A percentile compares a stretch with the other conserved stretches of the same genome.
phyloP scores from a whole-genome alignment of 2,329 filamentous ascomycete genomes.

The Colletotrichum agaves region DNA sequence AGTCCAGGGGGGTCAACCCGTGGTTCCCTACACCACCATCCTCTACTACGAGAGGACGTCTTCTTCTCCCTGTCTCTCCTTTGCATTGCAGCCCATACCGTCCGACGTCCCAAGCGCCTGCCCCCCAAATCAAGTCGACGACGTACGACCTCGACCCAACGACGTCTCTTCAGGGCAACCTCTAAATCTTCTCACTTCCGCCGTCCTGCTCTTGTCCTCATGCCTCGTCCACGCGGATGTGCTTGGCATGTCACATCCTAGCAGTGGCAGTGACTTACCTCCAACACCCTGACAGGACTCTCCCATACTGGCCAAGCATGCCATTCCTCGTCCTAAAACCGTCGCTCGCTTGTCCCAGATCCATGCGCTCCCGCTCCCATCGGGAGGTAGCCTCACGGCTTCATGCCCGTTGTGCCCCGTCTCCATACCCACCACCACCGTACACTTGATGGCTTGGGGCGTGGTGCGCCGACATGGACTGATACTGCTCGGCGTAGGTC shows the following conservation, averaged over 20 bases:
- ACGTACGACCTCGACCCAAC: conserved; percentile 15
- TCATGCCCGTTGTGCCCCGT: conserved; percentile 55
- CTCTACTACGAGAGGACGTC: background rate
- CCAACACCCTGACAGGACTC: background rate
- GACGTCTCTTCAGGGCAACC: conserved; percentile 11
- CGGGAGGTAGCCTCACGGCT: conserved; percentile 31
- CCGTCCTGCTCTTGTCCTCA: conserved; percentile 27
- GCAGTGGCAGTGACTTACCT: conserved; percentile 26
- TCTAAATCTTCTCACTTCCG: background rate
- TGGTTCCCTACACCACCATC: conserved; percentile 16
- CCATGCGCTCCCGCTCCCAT: conserved; percentile 18
- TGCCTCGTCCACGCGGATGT: conserved; percentile 28
- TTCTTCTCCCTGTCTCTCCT: background rate
- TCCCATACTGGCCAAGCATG: conserved; percentile 22
- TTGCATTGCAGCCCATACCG: conserved; percentile 4
- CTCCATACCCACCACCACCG: conserved; percentile 53
- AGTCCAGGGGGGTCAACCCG: background rate
- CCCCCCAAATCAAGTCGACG: conserved; percentile 33
- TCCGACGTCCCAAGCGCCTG: conserved; percentile 7
- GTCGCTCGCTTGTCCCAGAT: conserved; percentile 12
- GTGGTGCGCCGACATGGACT: conserved; percentile 52
- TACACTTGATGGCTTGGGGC: conserved; percentile 53
- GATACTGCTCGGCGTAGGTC: conserved; percentile 52
- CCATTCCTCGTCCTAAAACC: background rate
- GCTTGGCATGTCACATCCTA: background rate